Conservation (phyloP, 805 yeast species). For the Saturnispora galanensis region DNA sequence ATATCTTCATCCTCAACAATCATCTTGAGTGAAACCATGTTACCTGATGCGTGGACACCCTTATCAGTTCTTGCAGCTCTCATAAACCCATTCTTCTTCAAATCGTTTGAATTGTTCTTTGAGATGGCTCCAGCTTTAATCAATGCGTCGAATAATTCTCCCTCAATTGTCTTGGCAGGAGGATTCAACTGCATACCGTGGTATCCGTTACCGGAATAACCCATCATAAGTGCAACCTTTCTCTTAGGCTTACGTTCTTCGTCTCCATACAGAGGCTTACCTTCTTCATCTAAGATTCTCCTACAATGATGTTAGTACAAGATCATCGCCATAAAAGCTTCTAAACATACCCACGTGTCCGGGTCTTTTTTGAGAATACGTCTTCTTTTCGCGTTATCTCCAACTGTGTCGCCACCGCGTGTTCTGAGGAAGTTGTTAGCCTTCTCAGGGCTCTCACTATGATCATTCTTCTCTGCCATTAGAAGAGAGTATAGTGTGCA, state of each 20-base stretch:
- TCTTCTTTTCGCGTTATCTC: constrained; percentile 23
- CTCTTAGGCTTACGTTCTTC: constrained; percentile 69
- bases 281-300: constrained; percentile 48
- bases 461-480: not conserved
- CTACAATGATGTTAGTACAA: constrained; percentile 1
- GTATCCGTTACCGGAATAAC: constrained; percentile 94
- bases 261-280: constrained; percentile 43
- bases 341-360: constrained; percentile 52
- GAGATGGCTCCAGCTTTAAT: constrained; percentile 83
- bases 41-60: constrained; percentile 97
- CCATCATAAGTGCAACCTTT: constrained; percentile 83
- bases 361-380: constrained; percentile 22
- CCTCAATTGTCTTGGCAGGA: constrained; percentile 82
- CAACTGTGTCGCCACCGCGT: constrained; percentile 21
- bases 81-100: constrained; percentile 80
- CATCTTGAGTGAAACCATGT: constrained; percentile 74
- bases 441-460: not conserved
- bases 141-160: constrained; percentile 76
- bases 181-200: constrained; percentile 95
- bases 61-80: constrained; percentile 86
- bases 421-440: constrained; percentile 11
- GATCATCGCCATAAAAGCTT: not conserved
- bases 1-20: constrained; percentile 75
- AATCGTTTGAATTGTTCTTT: constrained; percentile 75
- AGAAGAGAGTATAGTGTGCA: not conserved